A percentile compares a stretch with the other conserved stretches of the same genome.
Conservation (phyloP, 1,284 basidiomycete species). For the Melanopsichium pennsylvanicum region DNA sequence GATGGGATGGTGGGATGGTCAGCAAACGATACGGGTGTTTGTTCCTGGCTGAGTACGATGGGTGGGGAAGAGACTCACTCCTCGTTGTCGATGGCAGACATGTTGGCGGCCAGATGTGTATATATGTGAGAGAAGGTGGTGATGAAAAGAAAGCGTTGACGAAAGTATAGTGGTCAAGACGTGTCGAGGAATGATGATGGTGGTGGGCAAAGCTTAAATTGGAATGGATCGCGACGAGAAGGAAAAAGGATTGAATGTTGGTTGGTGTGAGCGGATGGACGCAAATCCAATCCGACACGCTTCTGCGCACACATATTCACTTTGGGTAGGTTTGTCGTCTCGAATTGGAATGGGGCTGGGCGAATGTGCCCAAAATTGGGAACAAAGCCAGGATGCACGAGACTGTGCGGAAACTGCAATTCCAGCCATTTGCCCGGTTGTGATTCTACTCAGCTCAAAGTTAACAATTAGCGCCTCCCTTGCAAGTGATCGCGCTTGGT, state of each 20-base stretch:
- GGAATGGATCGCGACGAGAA: slow-evolving; percentile 4
- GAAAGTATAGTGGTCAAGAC: not conserved
- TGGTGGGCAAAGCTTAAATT: slow-evolving; percentile 4
- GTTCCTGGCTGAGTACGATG: slow-evolving; percentile 4
- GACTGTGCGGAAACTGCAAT: slow-evolving; percentile 1
- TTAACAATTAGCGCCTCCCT: too few species aligned
- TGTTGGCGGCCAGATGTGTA: slow-evolving; percentile 8
- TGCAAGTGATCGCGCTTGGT: slow-evolving; percentile 15
- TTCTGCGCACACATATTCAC: not conserved
- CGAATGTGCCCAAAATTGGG: not conserved
- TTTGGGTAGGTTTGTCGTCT: not conserved
- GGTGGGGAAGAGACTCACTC: slow-evolving; percentile 54
- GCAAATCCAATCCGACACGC: not conserved
- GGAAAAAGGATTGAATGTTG: slow-evolving; percentile 1
- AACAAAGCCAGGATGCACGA: not conserved
- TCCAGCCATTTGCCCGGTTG: too few species aligned
- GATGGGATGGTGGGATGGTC: too few species aligned
- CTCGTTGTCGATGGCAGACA: slow-evolving; percentile 65
- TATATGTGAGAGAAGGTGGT: slow-evolving; percentile 1
- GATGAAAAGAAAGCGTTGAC: not conserved
- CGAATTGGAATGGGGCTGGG: not conserved
- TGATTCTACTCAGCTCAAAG: too few species aligned
- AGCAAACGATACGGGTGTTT: slow-evolving; percentile 1
- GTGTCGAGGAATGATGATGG: not conserved
- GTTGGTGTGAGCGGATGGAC: not conserved